Evolutionary conservation across 768 basidiomycete genomes (phyloP).

Genomic region (Cytidiella melzeri): DNA sequence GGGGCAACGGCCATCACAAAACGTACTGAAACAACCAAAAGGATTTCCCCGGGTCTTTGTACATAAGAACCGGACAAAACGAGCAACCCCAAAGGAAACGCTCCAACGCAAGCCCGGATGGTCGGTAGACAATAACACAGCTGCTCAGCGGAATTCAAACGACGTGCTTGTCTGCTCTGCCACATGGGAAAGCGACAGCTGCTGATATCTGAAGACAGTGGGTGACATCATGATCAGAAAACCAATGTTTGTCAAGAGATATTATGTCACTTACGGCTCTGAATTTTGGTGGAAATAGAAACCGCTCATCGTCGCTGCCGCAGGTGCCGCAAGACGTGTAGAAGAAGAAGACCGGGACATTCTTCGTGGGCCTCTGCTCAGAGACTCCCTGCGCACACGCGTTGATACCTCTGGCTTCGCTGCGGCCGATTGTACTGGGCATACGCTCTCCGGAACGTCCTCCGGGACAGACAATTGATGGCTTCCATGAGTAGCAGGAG

Average conservation of each 20-base stretch:
- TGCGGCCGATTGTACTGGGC: slow-evolving; percentile 21
- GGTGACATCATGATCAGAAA: slow-evolving; percentile 6
- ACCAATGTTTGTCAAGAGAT: neutral
- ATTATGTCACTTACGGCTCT: slow-evolving; percentile 64
- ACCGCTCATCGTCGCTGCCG: slow-evolving; percentile 73
- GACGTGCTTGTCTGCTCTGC: slow-evolving; percentile 66
- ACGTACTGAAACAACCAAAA: neutral
- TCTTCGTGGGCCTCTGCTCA: slow-evolving; percentile 28
- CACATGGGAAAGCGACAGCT: slow-evolving; percentile 75
- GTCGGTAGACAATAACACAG: neutral
- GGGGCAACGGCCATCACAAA: neutral
- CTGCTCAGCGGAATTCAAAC: slow-evolving; percentile 70
- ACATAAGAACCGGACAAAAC: neutral
- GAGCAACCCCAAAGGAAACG: neutral
- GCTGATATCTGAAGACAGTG: slow-evolving; percentile 64
- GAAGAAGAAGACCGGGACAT: slow-evolving; percentile 41
- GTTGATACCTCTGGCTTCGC: slow-evolving; percentile 21
- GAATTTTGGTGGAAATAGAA: slow-evolving; percentile 94
- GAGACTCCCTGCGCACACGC: slow-evolving; percentile 18
- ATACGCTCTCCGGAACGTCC: slow-evolving; percentile 7
- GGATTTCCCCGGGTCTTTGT: slow-evolving; percentile 7
- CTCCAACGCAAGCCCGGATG: neutral
- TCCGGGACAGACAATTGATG: slow-evolving; percentile 14
- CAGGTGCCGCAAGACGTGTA: slow-evolving; percentile 42
- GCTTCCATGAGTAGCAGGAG: slow-evolving; percentile 25